Evolutionary conservation across 805 yeast genomes (phyloP).

Genomic region (Barnettozyma populi): DNA sequence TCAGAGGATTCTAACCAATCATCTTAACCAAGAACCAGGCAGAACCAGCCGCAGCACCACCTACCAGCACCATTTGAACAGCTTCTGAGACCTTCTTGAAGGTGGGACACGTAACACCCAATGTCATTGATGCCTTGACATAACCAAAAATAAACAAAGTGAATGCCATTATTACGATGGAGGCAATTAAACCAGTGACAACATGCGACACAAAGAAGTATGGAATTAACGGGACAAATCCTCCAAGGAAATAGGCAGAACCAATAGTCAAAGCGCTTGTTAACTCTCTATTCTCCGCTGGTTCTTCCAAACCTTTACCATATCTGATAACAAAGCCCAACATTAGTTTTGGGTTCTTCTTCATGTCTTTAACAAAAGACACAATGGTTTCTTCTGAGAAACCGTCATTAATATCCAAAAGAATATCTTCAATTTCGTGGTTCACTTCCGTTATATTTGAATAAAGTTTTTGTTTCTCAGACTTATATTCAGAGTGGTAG

Average conservation of each 20-base stretch:
- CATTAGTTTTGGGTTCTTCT: constrained; percentile 69
- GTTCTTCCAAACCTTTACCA: constrained; percentile 93
- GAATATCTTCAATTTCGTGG: constrained; percentile 75
- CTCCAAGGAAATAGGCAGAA: constrained; percentile 82
- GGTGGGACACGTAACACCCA: constrained; percentile 70
- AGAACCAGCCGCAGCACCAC: constrained; percentile 96
- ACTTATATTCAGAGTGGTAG: constrained; percentile 63
- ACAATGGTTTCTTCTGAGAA: constrained; percentile 66
- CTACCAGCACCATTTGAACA: constrained; percentile 86
- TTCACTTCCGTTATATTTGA: constrained; percentile 59
- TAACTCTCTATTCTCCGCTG: constrained; percentile 85
- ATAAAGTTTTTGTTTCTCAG: constrained; percentile 64
- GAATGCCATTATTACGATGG: constrained; percentile 75
- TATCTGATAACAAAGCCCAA: constrained; percentile 82
- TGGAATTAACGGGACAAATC: constrained; percentile 86
- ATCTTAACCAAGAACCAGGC: constrained; percentile 89
- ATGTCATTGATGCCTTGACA: constrained; percentile 75
- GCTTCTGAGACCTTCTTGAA: constrained; percentile 69
- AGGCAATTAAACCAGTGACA: constrained; percentile 65
- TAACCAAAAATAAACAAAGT: constrained; percentile 87
- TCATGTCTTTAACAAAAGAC: constrained; percentile 71
- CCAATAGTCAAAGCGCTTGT: constrained; percentile 90
- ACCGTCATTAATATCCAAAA: constrained; percentile 57
- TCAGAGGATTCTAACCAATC: constrained; percentile 41
- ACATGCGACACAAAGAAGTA: constrained; percentile 81